phyloP scores from a whole-genome alignment of 495 filamentous ascomycete species.

The Parmelia sp. region DNA sequence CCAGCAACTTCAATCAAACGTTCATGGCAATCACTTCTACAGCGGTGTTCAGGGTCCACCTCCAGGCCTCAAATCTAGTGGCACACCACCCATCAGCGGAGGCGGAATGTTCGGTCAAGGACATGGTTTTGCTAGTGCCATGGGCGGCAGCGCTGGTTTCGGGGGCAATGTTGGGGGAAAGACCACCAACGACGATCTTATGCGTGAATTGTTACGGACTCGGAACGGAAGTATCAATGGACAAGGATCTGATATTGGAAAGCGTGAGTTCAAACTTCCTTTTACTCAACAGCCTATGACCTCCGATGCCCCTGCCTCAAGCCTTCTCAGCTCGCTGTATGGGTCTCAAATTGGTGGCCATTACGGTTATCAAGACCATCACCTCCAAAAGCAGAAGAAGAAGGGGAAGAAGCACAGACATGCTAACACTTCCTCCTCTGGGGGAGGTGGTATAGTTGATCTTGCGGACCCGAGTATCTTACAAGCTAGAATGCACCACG shows the following conservation, averaged over 20 bases:
- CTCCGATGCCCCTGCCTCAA: conserved; percentile 81
- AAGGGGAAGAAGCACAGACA: conserved; percentile 99
- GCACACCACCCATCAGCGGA: conserved; percentile 77
- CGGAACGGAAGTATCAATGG: conserved; percentile 50
- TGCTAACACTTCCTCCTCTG: conserved; percentile 99
- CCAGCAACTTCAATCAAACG: conserved; percentile 41
- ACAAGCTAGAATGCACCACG: conserved; percentile 93
- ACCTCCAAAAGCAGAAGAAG: conserved; percentile 93
- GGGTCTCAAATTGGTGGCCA: conserved; percentile 74
- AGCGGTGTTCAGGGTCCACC: conserved; percentile 80
- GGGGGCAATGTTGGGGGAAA: conserved; percentile 59
- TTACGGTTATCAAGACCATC: conserved; percentile 79
- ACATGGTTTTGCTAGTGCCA: conserved; percentile 60
- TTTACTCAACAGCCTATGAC: conserved; percentile 75
- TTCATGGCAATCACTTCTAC: conserved; percentile 39
- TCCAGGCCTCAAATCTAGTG: conserved; percentile 88
- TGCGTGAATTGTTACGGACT: conserved; percentile 68
- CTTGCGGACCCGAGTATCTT: conserved; percentile 99
- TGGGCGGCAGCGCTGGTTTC: conserved; percentile 61
- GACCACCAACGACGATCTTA: conserved; percentile 67
- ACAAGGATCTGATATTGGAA: conserved; percentile 68
- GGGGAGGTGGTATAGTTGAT: conserved; percentile 96
- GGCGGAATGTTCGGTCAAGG: conserved; percentile 72
- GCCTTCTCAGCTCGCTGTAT: conserved; percentile 84
- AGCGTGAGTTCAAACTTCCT: conserved; percentile 93